Evolutionary conservation across 495 filamentous ascomycete species (phyloP).

Genomic region (Xylaria grammica): DNA sequence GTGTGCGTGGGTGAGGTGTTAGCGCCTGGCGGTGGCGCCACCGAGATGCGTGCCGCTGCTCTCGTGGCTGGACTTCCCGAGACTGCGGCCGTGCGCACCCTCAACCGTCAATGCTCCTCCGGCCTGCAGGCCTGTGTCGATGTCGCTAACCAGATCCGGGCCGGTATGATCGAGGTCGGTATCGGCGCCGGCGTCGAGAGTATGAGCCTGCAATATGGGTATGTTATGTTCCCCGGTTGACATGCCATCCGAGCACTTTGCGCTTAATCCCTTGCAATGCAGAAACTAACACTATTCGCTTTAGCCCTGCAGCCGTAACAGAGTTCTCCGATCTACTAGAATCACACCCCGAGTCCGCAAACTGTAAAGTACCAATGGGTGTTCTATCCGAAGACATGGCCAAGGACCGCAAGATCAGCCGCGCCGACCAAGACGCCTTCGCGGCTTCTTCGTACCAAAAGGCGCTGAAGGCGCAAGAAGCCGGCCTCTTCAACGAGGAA

Average conservation of each 20-base stretch:
- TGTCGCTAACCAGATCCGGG: slow-evolving; percentile 85
- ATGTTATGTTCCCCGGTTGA: slow-evolving; percentile 33
- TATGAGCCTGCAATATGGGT: slow-evolving; percentile 93
- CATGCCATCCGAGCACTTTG: background rate
- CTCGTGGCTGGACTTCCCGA: slow-evolving; percentile 92
- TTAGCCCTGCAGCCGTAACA: slow-evolving; percentile 79
- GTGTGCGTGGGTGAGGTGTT: slow-evolving; percentile 92
- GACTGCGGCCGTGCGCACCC: slow-evolving; percentile 74
- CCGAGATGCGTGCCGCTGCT: slow-evolving; percentile 92
- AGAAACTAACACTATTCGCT: slow-evolving; percentile 27
- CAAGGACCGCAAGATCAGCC: slow-evolving; percentile 74
- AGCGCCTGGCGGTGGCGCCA: slow-evolving; percentile 91
- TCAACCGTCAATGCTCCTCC: slow-evolving; percentile 92
- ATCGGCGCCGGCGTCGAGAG: slow-evolving; percentile 97
- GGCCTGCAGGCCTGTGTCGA: slow-evolving; percentile 91
- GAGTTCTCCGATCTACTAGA: slow-evolving; percentile 96
- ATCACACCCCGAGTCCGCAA: slow-evolving; percentile 77
- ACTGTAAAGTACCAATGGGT: slow-evolving; percentile 99
- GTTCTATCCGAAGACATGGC: slow-evolving; percentile 95
- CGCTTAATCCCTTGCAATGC: no score
- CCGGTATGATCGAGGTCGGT: slow-evolving; percentile 94
- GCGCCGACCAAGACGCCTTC: slow-evolving; percentile 82
- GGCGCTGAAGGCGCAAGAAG: slow-evolving; percentile 82
- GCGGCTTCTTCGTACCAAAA: slow-evolving; percentile 90
- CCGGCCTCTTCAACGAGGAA: slow-evolving; percentile 90